These are phyloP conservation scores for Arxiozyma slooffiae DNA, from an alignment of 1,139 yeast species.

Conservation along the genomic window DNA sequence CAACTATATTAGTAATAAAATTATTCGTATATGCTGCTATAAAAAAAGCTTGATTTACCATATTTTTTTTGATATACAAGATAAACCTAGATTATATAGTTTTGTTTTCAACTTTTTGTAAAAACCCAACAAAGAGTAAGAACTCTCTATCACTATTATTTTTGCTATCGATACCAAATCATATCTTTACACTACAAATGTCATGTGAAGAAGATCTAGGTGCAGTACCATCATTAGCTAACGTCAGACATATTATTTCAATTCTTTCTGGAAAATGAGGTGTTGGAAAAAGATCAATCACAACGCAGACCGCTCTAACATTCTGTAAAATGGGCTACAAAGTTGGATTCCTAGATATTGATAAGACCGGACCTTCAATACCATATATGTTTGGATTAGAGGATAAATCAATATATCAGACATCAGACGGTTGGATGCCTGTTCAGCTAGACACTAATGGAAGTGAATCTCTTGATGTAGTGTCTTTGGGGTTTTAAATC, in stretches of 20 bases:
- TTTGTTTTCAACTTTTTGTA: too few species aligned
- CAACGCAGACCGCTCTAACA: conserved; percentile 82
- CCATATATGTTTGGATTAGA: conserved; percentile 97
- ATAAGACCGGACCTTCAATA: conserved; percentile 90
- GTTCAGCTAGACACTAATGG: conserved; percentile 36
- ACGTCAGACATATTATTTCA: conserved; percentile 67
- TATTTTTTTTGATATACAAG: too few species aligned
- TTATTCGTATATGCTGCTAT: neutral
- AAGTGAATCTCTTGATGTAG: conserved; percentile 40
- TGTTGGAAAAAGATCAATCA: conserved; percentile 92
- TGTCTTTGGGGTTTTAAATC: conserved; percentile 86
- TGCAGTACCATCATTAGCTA: conserved; percentile 45
- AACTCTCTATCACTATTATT: neutral
- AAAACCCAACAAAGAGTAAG: neutral
- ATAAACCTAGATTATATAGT: too few species aligned
- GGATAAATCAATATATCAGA: conserved; percentile 66
- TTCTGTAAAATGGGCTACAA: conserved; percentile 59
- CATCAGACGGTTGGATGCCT: conserved; percentile 85
- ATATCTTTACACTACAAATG: neutral
- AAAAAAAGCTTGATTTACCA: too few species aligned
- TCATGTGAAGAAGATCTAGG: conserved; percentile 17
- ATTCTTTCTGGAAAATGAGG: conserved; percentile 95
- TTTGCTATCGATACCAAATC: neutral
- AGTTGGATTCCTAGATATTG: conserved; percentile 92
- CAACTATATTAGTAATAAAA: neutral